Evolutionary conservation across 2,329 filamentous ascomycete species (phyloP), one percentile per base, ranked within the genome.

Genomic region (Colletotrichum graminicola): DNA sequence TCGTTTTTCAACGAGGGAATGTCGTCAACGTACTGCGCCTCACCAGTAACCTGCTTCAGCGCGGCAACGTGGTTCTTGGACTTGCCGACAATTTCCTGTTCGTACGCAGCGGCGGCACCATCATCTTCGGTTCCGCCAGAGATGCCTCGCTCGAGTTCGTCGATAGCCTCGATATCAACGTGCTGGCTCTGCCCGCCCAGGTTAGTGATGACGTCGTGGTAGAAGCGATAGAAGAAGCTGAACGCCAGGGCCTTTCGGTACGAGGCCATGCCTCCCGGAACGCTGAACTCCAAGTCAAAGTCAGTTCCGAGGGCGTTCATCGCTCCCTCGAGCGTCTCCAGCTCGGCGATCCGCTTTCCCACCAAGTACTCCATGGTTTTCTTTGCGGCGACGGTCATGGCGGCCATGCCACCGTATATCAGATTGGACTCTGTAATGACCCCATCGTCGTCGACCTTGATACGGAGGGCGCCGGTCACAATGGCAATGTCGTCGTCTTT

Each of bases 401-500:
- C 92, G 5, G 95, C 96, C 94, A 99, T 96, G 55, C 96, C 96
- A 64, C 96, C 96, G 76, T 97, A 98, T 3, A 97, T 93, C 29
- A 99, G 85, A 76, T 92, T 94, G 71, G 90, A 91, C 74, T 91
- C 91, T 72, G 91, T 87, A 7, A 98, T 93, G 1, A 89, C 79
- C 52, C 95, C 89, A 1, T 87, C 85, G 2, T 92, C 87, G 49
- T 91, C 88, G 3, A 98, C 82, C 6, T 88, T 89, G 6, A 98
- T 86, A 45, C 94, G 89, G 68, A 98, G 82, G 1, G 95, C 94
- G 36, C 93, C 91, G 60, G 97, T 98, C 32, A 98, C 96, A 76
- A 99, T 98, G 2, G 96, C 96, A 78, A 99, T 98, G 78, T 99
- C 96, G 77, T 99, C 96, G 76, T 99, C 96, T 79, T 98, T 98